Percentiles rank a stretch among this genome's conserved stretches.
These are phyloP conservation scores for Alternaria postmessia DNA, from an alignment of 2,329 filamentous ascomycete genomes.

Conservation along the genomic window DNA sequence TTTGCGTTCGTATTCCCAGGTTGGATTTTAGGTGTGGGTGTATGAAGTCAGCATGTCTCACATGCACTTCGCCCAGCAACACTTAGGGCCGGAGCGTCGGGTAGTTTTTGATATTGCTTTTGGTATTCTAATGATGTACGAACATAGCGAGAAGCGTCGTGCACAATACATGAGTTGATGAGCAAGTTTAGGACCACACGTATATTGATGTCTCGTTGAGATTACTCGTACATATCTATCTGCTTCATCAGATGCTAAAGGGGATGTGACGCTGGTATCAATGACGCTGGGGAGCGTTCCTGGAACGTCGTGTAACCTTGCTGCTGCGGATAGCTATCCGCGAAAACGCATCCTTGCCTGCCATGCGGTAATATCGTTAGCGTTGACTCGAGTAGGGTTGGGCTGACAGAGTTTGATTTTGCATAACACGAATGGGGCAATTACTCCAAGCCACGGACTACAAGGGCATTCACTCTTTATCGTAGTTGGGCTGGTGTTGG, in stretches of 20 bases:
- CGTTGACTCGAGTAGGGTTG: slow-evolving; percentile 4
- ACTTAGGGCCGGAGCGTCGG: slow-evolving; percentile 1
- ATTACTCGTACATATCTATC: not conserved
- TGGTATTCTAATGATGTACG: not conserved
- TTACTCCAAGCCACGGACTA: not conserved
- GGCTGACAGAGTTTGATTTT: slow-evolving; percentile 5
- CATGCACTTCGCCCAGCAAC: not conserved
- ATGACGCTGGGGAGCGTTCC: not conserved
- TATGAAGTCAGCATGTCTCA: not conserved
- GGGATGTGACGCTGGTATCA: not conserved
- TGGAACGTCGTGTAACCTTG: slow-evolving; percentile 11
- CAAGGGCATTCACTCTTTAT: not conserved
- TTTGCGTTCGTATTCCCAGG: not conserved
- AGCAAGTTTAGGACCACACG: not conserved
- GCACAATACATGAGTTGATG: not conserved
- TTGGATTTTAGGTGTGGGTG: not conserved
- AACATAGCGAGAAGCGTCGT: not conserved
- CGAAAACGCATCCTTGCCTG: slow-evolving; percentile 4
- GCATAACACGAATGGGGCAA: not conserved
- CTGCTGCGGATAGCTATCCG: slow-evolving; percentile 5
- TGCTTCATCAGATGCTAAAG: not conserved
- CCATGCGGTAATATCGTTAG: slow-evolving; percentile 7
- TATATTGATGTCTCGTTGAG: not conserved
- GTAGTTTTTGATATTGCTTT: slow-evolving; percentile 11
- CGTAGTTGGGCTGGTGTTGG: slow-evolving; percentile 4